phyloP scores from a whole-genome alignment of 2,329 filamentous ascomycete species.

The Colletotrichum shisoi region DNA sequence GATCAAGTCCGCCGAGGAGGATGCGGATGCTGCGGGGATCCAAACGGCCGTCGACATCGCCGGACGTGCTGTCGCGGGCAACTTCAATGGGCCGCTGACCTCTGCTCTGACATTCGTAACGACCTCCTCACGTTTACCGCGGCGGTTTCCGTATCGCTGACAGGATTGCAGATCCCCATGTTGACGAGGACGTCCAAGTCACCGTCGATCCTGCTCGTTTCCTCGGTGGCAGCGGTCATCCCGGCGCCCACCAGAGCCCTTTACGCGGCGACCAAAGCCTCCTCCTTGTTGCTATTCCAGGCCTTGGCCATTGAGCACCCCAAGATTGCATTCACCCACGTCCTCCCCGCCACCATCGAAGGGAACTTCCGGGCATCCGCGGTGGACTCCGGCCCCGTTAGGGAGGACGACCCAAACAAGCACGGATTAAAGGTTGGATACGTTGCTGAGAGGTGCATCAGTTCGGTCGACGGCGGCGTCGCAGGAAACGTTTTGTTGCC shows the following conservation, averaged over 20 bases:
- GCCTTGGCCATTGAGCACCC: slow-evolving; percentile 31
- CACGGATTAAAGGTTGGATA: slow-evolving; percentile 25
- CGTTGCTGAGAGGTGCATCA: slow-evolving; percentile 19
- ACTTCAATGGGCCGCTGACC: slow-evolving; percentile 25
- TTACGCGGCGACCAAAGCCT: slow-evolving; percentile 30
- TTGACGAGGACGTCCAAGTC: slow-evolving; percentile 23
- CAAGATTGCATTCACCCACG: slow-evolving; percentile 23
- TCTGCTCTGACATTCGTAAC: slow-evolving; percentile 28
- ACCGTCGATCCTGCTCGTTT: slow-evolving; percentile 25
- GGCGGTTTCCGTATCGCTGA: neutral
- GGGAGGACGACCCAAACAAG: slow-evolving; percentile 29
- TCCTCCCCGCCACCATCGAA: slow-evolving; percentile 32
- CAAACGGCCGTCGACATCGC: slow-evolving; percentile 22
- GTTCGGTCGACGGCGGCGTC: slow-evolving; percentile 10
- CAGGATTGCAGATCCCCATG: slow-evolving; percentile 24
- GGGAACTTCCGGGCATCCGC: slow-evolving; percentile 32
- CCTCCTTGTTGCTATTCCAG: slow-evolving; percentile 22
- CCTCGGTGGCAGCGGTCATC: slow-evolving; percentile 30
- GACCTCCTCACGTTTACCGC: too few relatives aligned
- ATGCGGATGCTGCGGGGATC: slow-evolving; percentile 18
- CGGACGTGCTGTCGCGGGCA: slow-evolving; percentile 24
- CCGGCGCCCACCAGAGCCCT: slow-evolving; percentile 28
- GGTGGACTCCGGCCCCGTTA: slow-evolving; percentile 22
- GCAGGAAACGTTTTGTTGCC: slow-evolving; percentile 26
- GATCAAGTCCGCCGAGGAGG: neutral